phyloP scores from a whole-genome alignment of 2,329 filamentous ascomycete species.

The Pyrenophora tritici-repentis region DNA sequence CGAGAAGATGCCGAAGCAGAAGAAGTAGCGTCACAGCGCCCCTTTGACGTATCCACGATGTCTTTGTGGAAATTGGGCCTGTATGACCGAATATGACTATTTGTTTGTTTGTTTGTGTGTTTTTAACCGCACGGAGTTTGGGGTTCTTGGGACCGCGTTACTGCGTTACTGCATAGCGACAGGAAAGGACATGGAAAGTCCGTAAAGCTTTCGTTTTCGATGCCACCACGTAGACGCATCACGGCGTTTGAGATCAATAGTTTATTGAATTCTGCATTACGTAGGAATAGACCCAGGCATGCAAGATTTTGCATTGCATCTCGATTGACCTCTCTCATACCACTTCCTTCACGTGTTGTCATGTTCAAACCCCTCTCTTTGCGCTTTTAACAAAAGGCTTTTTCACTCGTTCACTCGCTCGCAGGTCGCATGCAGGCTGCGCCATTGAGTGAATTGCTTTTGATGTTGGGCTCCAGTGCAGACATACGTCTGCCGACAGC shows the following conservation, averaged over 20 bases:
- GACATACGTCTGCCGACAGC: constrained; percentile 2
- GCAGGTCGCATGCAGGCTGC: constrained; percentile 4
- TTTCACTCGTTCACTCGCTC: not conserved
- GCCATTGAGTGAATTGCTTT: constrained; percentile 7
- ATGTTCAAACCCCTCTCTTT: not conserved
- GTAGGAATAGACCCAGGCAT: no score
- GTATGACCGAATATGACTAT: constrained; percentile 16
- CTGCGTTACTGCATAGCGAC: constrained; percentile 22
- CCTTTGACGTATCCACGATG: constrained; percentile 3
- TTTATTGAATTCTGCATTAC: no score
- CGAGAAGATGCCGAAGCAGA: constrained; percentile 70
- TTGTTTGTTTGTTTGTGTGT: not conserved
- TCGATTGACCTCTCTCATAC: no score
- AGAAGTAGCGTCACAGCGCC: constrained; percentile 25
- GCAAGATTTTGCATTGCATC: no score
- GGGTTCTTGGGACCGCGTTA: constrained; percentile 4
- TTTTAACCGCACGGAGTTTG: constrained; percentile 18
- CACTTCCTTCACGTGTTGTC: no score
- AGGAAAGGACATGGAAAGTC: constrained; percentile 4
- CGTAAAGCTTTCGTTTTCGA: constrained; percentile 10
- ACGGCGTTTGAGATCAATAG: constrained; percentile 10
- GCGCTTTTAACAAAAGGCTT: not conserved
- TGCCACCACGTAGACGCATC: constrained; percentile 30
- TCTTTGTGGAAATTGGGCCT: constrained; percentile 2
- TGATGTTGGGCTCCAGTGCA: constrained; percentile 17